These are phyloP conservation scores for Fraxinus xanthoxyloides DNA, from an alignment of 305 asterid genomes.

Conservation along the genomic window DNA sequence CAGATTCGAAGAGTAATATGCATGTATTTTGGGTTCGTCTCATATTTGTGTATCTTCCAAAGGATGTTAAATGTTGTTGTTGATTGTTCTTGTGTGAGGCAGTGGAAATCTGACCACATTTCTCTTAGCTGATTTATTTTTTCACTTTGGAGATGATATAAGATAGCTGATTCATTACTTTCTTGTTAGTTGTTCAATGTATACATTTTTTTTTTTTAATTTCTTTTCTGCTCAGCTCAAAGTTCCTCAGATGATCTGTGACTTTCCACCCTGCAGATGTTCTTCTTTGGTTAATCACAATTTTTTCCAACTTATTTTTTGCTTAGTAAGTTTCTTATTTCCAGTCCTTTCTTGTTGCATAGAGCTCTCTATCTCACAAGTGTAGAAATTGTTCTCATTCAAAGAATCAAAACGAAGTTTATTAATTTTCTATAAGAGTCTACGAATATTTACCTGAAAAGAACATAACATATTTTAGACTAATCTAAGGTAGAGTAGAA, in stretches of 20 bases:
- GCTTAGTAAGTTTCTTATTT: background rate
- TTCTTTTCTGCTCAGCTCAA: background rate
- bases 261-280: background rate
- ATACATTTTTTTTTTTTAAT: background rate
- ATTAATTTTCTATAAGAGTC: background rate
- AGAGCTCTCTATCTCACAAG: background rate
- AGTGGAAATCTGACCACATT: background rate
- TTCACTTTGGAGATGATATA: background rate
- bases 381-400: background rate
- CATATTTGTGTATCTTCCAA: background rate
- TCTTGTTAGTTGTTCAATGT: background rate
- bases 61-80: background rate
- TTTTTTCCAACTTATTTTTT: background rate
- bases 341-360: background rate
- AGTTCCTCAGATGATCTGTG: background rate
- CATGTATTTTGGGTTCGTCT: background rate
- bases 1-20: background rate
- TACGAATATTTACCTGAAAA: background rate
- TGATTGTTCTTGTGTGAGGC: background rate
- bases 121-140: background rate
- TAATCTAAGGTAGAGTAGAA: background rate
- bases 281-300: background rate
- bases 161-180: background rate
- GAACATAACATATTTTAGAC: background rate
- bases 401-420: background rate